phyloP scores from a whole-genome alignment of 176 grass and related monocot genomes.

The Phragmites australis region DNA sequence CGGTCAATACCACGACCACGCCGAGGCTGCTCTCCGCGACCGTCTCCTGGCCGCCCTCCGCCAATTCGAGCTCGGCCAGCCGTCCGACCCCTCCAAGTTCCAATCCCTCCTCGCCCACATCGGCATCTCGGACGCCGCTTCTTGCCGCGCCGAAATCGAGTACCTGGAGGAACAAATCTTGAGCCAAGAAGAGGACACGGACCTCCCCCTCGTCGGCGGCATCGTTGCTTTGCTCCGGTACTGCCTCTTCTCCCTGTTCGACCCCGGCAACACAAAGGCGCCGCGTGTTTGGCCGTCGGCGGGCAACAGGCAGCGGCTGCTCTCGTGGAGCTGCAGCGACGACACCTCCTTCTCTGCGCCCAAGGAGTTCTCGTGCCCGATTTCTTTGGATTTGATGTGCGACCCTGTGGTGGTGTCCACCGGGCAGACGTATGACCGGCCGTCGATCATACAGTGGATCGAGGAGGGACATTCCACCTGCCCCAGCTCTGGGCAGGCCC shows the following conservation, averaged over 20 bases:
- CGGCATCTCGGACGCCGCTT: conserved; percentile 48
- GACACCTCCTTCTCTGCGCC: conserved; percentile 74
- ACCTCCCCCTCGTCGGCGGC: conserved; percentile 64
- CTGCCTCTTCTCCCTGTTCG: conserved; percentile 76
- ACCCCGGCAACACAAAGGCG: conserved; percentile 34
- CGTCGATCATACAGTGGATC: conserved; percentile 92
- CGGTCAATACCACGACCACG: conserved; percentile 50
- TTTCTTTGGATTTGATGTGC: conserved; percentile 86
- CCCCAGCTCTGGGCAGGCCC: conserved; percentile 74
- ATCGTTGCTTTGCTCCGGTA: conserved; percentile 71
- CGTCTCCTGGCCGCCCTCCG: conserved; percentile 52
- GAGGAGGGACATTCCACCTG: conserved; percentile 91
- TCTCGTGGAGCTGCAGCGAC: conserved; percentile 53
- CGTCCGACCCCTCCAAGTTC: conserved; percentile 44
- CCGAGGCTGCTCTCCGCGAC: conserved; percentile 52
- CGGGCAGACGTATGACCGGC: conserved; percentile 88
- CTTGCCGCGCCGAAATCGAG: conserved; percentile 70
- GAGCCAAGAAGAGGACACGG: conserved; percentile 73
- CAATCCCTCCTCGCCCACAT: conserved; percentile 53
- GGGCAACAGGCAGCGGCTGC: conserved; percentile 50
- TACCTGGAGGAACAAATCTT: conserved; percentile 89
- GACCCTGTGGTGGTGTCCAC: conserved; percentile 85
- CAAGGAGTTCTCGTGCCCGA: conserved; percentile 95
- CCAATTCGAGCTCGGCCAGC: conserved; percentile 52
- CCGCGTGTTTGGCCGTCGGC: conserved; percentile 29